Base-by-base conservation (phyloP, 2,329 filamentous ascomycete genomes). In the Ophiostoma ips region DNA sequence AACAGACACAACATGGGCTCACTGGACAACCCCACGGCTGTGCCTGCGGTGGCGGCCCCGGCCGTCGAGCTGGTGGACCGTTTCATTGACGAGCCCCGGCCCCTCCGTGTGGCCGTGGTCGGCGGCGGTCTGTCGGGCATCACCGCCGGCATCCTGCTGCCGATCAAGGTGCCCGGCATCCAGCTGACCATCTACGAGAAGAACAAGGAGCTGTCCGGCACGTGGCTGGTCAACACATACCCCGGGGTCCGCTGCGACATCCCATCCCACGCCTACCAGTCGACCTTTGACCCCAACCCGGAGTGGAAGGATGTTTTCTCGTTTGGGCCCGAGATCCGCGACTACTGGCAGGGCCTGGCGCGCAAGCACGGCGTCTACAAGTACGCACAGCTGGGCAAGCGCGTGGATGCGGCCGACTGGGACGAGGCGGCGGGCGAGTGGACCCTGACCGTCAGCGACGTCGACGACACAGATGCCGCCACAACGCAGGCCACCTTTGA, bases 241-340 rank as follows among this genome's bases (percentile, higher is more conserved):
- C 60, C 60, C 0, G 60, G 60, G 3, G 60, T 62, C 15, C 56
- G 57, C n/a, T 86, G 82, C 56, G 81, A 85, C 60, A 76, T 86
- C 13, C 79, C 82, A 0, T 75, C 80, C 0, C 79, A 84, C 60
- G 79, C 81, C 18, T 87, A 87, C 57, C 81, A 85, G 58, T 75
- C 75, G 8, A 79, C 77, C 0, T 86, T 84, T 60, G 69, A 71
- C 7, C 79, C 81, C 1, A 86, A 86, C 50, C 75, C 72, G 0
- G 70, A 83, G 55, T 87, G 83, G 83, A 72, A 71, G 0, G 78
- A 84, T 56, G 71, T 79, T 52, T 87, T 84, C 58, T 75, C 82
- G 0, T 75, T 76, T 35, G 82, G 82, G 0, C 60, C 66, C 4
- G 83, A 87, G 61, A 87, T 87, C 52, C 66, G 71, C 7, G 70